Percentiles rank a stretch among this genome's conserved stretches.
Evolutionary conservation across 768 basidiomycete genomes (phyloP).

Genomic region (Candolleomyces aberdarensis): DNA sequence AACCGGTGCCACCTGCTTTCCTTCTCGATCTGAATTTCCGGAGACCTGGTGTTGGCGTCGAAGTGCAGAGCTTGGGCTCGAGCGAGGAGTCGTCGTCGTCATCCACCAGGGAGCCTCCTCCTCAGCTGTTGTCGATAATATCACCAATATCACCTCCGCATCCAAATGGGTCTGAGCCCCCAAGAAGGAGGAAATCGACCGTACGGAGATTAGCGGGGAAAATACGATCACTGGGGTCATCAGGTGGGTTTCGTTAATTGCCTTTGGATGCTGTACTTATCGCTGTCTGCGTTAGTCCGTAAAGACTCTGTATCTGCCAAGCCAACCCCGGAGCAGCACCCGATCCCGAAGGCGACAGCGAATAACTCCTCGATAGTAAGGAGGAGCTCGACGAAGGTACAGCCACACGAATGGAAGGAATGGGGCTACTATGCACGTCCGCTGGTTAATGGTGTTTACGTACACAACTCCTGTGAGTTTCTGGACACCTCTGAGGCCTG

Average conservation of each 20-base stretch:
- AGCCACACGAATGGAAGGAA: constrained; percentile 46
- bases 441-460: constrained; percentile 32
- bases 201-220: background rate
- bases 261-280: background rate
- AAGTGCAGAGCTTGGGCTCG: background rate
- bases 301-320: background rate
- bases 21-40: constrained; percentile 15
- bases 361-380: background rate
- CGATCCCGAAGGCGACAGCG: background rate
- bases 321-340: background rate
- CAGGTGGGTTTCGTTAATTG: background rate
- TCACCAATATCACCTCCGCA: background rate
- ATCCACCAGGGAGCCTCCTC: background rate
- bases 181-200: background rate
- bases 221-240: background rate
- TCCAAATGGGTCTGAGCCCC: background rate
- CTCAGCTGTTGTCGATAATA: too few relatives aligned
- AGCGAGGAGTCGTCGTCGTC: background rate
- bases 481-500: background rate
- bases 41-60: background rate
- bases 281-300: background rate
- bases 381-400: constrained; percentile 14
- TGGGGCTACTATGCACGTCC: constrained; percentile 57
- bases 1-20: constrained; percentile 13
- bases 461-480: constrained; percentile 43